A percentile compares a stretch with the other conserved stretches of the same genome.
phyloP scores from a whole-genome alignment of 2,329 filamentous ascomycete species.

The Arthroderma uncinatum region DNA sequence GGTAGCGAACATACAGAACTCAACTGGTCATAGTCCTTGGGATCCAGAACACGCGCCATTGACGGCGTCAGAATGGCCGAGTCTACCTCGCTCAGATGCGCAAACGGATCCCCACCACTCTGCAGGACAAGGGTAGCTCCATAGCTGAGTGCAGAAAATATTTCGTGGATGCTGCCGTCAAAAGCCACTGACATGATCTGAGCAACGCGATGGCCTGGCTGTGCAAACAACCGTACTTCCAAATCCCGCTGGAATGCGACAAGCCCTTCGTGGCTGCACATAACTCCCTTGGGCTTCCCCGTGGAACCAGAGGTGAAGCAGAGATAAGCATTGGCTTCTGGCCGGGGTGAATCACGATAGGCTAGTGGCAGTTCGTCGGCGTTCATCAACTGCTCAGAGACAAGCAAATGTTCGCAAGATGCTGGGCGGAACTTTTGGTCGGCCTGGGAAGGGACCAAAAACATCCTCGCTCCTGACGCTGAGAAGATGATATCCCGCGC shows the following conservation, averaged over 20 bases:
- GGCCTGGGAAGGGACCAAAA: background rate
- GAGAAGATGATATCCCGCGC: background rate
- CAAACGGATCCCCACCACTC: background rate
- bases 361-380: too few relatives aligned
- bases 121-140: background rate
- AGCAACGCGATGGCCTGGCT: background rate
- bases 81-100: background rate
- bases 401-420: background rate
- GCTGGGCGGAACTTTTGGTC: background rate
- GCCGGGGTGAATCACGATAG: background rate
- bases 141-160: background rate
- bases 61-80: slow-evolving; percentile 2
- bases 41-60: background rate
- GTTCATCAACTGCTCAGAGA: background rate
- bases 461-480: background rate
- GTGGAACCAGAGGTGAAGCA: slow-evolving; percentile 39
- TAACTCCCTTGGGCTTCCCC: slow-evolving; percentile 34
- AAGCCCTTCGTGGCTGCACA: slow-evolving; percentile 26
- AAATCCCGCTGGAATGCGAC: slow-evolving; percentile 28
- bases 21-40: background rate
- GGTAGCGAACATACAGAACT: background rate
- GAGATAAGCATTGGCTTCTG: slow-evolving; percentile 26
- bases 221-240: slow-evolving; percentile 29
- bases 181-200: slow-evolving; percentile 6
- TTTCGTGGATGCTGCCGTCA: background rate